Base-by-base conservation (phyloP, 805 yeast species). In the Limtongia smithiae region DNA sequence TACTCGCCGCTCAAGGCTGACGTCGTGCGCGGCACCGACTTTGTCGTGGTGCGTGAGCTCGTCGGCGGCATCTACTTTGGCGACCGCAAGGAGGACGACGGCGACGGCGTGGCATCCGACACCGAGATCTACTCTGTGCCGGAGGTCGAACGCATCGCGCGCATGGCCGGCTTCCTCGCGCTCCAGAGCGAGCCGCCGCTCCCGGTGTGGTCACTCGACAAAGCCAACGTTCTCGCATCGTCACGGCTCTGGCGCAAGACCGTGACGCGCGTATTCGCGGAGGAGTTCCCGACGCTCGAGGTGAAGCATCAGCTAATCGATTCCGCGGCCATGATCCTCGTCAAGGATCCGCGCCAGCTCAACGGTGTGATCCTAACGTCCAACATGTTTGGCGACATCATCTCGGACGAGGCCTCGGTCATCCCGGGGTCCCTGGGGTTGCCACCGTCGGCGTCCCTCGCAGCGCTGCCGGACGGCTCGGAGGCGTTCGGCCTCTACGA, bases 11-110 rank as follows among this genome's bases (percentile, higher is more conserved):
- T 93, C 65, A 88, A 83, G 68, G 71, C 85, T 25, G 89, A 89
- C 57, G 75, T 83, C 57, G 97, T 86, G 51, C 79, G 74, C 62
- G 98, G 98, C 41, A 89, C 97, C 33, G 84, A 93, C 69, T 86
- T 93, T 67, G 79, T 82, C 49, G 95, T 93, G 57, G 96, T 91
- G 37, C 84, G 98, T 70, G 98, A 93, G 71, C 79, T 93, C 58
- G 96, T 91, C 32, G 98, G 98, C 51, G 98, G 98, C 61, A 93
- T 93, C 59, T 93, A 93, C 75, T 93, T 93, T 67, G 98, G 98
- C 57, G 94, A 87, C 64, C 81, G 97, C 71, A 78, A 79, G 63
- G 98, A 93, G 73, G 97, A 90, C 64, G 86, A 83, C 41, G 91
- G 90, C 46, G 76, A 79, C 45, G 88, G 91, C 57, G 78, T 80